Evolutionary conservation across 164 flowering plant genomes (phyloP).

Genomic region (Santalum album): DNA sequence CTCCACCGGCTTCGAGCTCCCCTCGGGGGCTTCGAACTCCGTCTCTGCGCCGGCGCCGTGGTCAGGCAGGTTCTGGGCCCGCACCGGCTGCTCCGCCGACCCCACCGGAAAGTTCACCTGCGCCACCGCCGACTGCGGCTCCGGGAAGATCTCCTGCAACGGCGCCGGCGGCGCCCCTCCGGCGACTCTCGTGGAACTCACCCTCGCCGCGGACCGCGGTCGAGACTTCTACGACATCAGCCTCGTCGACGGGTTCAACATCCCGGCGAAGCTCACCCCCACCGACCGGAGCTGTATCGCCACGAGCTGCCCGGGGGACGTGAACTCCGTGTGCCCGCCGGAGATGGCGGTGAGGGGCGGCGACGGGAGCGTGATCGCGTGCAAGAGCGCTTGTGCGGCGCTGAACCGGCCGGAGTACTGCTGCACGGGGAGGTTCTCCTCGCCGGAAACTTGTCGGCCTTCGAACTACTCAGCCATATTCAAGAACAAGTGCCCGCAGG

Average conservation of each 20-base stretch:
- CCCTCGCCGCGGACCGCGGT: not conserved
- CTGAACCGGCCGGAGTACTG: not conserved
- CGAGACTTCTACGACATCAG: not conserved
- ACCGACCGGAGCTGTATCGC: not conserved
- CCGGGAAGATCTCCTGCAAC: not conserved
- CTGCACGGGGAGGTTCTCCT: no score
- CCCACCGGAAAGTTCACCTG: not conserved
- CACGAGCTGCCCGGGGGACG: not conserved
- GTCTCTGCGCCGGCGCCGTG: not conserved
- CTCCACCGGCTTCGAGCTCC: constrained; percentile 1
- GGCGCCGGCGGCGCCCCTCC: not conserved
- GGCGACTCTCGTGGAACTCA: not conserved
- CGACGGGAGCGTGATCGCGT: not conserved
- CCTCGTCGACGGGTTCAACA: constrained; percentile 1
- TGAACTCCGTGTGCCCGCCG: not conserved
- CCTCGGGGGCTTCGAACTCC: not conserved
- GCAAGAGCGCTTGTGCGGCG: not conserved
- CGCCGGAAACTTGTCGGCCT: no score
- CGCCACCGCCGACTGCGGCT: constrained; percentile 2
- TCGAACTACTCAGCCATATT: no score
- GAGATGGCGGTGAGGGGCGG: not conserved
- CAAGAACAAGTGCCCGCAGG: no score
- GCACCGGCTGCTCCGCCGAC: not conserved
- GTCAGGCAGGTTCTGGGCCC: not conserved
- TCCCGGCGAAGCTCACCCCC: not conserved